Evolutionary conservation across 805 yeast species (phyloP), one percentile per base, ranked within the genome.

Genomic region (Ogataea polymorpha): DNA sequence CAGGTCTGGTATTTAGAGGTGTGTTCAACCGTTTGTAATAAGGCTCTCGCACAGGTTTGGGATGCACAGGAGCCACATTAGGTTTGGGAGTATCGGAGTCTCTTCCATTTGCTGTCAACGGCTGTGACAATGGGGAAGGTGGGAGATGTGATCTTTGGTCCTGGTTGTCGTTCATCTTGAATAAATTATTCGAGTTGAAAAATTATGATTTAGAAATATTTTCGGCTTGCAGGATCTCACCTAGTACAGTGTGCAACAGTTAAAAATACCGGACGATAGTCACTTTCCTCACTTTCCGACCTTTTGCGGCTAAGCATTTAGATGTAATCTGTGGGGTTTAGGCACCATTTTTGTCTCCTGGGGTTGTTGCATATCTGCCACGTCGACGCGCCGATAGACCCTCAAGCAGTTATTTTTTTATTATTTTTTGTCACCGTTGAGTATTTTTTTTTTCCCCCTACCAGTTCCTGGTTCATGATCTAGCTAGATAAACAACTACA

Each of bases 1-100:
- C 89, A 2, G 88, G 86, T 55, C 89, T 71, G 3, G 88, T 81
- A 51, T 75, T 82, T 42, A 83, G 67, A 12, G 90, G 90, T 0
- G 89, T 77, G 36, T 60, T 66, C 13, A 63, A 46, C 32, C 57
- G 51, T 33, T 61, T 62, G 41, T 61, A 62, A 47, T 62, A 62
- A 23, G 67, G 68, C 32, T 64, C 68, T 42, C 51, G 58, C 30
- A 46, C 43, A 9, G 69, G 67, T 24, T 39, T 50, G 15, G 69
- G 68, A 13, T 50, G 52, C 18, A 44, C 26, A 6, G 56, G 51
- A 24, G 45, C 40, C 11, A 35, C 17, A 11, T 25, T 32, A 6
- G 39, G 20, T 35, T 23, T 33, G 15, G 29, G 25, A 12, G 28
- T 39, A 17, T 21, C 48, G 8, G 28, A 36, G 12, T 44, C 43